Evolutionary conservation across 1,284 basidiomycete species (phyloP), one percentile per base, ranked within the genome.

Genomic region (Trichosporon sp.): DNA sequence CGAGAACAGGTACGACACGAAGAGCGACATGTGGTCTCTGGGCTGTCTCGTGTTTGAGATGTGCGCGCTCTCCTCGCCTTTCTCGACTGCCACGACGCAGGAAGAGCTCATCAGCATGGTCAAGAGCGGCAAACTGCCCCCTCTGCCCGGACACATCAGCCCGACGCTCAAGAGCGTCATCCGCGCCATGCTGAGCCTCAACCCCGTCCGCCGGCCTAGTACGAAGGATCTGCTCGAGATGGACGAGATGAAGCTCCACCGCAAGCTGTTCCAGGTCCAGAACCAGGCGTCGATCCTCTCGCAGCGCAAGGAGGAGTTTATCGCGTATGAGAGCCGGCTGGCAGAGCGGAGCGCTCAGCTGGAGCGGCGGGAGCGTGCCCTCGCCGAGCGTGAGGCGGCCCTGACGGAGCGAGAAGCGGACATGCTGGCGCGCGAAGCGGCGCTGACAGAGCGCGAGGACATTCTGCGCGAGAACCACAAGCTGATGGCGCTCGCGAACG

Each of bases 11-110:
- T 99, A 99, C 80, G 95, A 98, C 81, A 90, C 91, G 21, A 98
- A 97, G 81, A 94, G 91, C 0, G 95, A 99, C 75, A 96, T 99
- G 58, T 99, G 95, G 95, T 95, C 92, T 11, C 85, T 98, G 34
- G 95, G 95, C 1, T 99, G 95, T 79, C 84, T 98, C 44, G 91
- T 97, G 37, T 98, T 91, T 78, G 95, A 98, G 81, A 86, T 98
- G 58, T 97, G 95, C 71, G 92, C 95, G 0, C 84, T 92, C 60
- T 89, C 89, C 84, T 80, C 78, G 2, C 79, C 79, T 0, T 81
- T 81, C 62, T 70, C 75, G 0, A 71, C 70, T 7, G 79, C 79
- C n/a, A 70, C 73, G 56, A 80, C 78, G 5, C 78, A 81, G 46
- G 66, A 73, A 13, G 78, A 81, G 58, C 71, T 81, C 27, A 77